These are phyloP conservation scores for Neonothopanus nambi DNA, from an alignment of 1,284 basidiomycete genomes.

Conservation along the genomic window DNA sequence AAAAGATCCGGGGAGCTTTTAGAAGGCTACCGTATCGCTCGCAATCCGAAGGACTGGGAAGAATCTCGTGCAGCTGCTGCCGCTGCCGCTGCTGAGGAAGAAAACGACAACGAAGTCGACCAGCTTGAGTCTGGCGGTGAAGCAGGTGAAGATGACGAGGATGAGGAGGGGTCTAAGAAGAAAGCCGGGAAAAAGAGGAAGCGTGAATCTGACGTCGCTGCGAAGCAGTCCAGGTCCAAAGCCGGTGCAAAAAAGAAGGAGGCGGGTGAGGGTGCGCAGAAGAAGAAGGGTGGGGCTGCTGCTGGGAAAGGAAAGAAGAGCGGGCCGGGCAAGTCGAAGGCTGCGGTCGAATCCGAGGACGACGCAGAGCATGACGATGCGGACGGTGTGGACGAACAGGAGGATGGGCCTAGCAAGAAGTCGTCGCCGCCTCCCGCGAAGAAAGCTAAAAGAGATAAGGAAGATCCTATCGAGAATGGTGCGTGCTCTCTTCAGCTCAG, in stretches of 20 bases:
- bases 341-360: slow-evolving; percentile 74
- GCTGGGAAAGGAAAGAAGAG: slow-evolving; percentile 53
- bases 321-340: slow-evolving; percentile 57
- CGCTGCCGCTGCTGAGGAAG: slow-evolving; percentile 47
- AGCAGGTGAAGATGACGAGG: slow-evolving; percentile 50
- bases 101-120: slow-evolving; percentile 64
- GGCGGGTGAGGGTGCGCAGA: slow-evolving; percentile 30
- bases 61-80: slow-evolving; percentile 50
- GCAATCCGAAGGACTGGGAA: slow-evolving; percentile 81
- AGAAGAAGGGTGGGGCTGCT: slow-evolving; percentile 35
- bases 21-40: slow-evolving; percentile 80
- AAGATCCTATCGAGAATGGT: slow-evolving; percentile 46
- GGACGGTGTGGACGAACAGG: slow-evolving; percentile 22
- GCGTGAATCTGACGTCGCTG: slow-evolving; percentile 43
- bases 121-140: slow-evolving; percentile 44
- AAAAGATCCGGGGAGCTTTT: slow-evolving; percentile 80
- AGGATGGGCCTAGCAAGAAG: slow-evolving; percentile 52
- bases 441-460: slow-evolving; percentile 63
- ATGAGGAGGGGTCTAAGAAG: no score
- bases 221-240: neutral
- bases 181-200: slow-evolving; percentile 62
- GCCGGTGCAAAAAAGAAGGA: slow-evolving; percentile 20
- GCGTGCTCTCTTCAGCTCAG: slow-evolving; percentile 15
- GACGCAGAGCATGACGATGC: slow-evolving; percentile 53
- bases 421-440: slow-evolving; percentile 63